Conservation (phyloP, 2,329 filamentous ascomycete species). For the Colletotrichum plurivorum region DNA sequence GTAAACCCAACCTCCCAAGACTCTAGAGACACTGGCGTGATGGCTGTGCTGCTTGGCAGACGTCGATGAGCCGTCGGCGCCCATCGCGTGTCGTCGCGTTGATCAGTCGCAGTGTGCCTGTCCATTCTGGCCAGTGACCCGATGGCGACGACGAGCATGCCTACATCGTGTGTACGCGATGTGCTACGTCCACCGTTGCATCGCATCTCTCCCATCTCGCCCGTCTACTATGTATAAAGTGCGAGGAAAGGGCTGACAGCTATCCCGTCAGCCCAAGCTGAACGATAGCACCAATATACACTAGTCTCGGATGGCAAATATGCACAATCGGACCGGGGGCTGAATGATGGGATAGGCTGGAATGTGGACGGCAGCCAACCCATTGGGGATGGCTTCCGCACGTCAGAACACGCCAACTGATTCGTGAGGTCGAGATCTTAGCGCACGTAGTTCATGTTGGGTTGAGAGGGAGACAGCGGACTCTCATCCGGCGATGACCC, state of each 20-base stretch:
- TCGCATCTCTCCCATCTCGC: background rate
- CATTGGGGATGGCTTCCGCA: slow-evolving; percentile 25
- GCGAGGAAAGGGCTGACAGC: slow-evolving; percentile 7
- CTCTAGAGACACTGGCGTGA: background rate
- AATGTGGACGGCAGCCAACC: slow-evolving; percentile 18
- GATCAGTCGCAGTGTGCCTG: background rate
- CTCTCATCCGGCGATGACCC: slow-evolving; percentile 17
- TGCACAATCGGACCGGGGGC: slow-evolving; percentile 9
- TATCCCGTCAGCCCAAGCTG: background rate
- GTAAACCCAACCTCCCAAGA: background rate
- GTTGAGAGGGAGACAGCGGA: background rate
- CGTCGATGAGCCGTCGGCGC: background rate
- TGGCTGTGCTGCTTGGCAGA: slow-evolving; percentile 26
- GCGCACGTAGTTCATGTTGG: background rate
- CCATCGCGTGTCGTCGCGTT: background rate
- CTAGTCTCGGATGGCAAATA: background rate
- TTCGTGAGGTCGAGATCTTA: slow-evolving; percentile 11
- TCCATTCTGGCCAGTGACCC: slow-evolving; percentile 8
- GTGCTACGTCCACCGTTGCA: background rate
- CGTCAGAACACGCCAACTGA: slow-evolving; percentile 12
- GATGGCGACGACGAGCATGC: background rate
- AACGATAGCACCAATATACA: background rate
- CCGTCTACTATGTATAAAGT: background rate
- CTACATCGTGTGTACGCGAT: too few relatives aligned
- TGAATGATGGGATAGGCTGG: background rate